Conservation (phyloP, 768 basidiomycete genomes). For the Termitomyces sp. region DNA sequence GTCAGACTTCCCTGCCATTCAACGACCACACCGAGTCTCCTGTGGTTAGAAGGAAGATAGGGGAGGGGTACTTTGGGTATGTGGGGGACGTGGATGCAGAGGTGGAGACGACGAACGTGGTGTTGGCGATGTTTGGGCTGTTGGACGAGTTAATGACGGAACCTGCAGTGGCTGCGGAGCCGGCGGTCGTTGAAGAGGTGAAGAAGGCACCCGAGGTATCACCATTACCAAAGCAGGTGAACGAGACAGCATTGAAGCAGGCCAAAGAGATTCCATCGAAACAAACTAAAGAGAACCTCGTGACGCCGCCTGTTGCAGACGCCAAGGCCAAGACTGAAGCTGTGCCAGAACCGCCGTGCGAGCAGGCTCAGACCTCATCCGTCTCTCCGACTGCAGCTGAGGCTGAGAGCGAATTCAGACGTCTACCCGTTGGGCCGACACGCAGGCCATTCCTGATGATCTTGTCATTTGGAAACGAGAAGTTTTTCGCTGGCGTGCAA, state of each 20-base stretch:
- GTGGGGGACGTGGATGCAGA: conserved; percentile 41
- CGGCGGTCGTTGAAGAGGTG: neutral
- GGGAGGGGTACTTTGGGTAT: conserved; percentile 31
- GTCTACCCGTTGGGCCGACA: conserved; percentile 1
- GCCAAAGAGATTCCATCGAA: neutral
- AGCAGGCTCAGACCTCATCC: neutral
- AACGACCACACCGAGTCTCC: conserved; percentile 23
- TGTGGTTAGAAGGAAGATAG: conserved; percentile 24
- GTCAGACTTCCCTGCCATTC: conserved; percentile 2
- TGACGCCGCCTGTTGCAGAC: neutral
- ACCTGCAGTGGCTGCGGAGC: neutral
- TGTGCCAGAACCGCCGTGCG: neutral
- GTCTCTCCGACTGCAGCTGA: neutral
- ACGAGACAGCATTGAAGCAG: neutral
- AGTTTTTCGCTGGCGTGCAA: conserved; percentile 11
- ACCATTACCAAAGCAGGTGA: neutral
- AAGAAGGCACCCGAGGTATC: neutral
- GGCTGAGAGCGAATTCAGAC: neutral
- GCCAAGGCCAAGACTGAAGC: neutral
- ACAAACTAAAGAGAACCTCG: neutral
- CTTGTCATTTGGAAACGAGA: conserved; percentile 13
- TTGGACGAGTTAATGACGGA: conserved; percentile 15
- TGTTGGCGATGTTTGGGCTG: conserved; percentile 33
- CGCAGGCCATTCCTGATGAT: conserved; percentile 16
- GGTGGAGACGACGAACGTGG: conserved; percentile 24